Base-by-base conservation (phyloP, 441 rosid species). In the Gossypium gossypioides region DNA sequence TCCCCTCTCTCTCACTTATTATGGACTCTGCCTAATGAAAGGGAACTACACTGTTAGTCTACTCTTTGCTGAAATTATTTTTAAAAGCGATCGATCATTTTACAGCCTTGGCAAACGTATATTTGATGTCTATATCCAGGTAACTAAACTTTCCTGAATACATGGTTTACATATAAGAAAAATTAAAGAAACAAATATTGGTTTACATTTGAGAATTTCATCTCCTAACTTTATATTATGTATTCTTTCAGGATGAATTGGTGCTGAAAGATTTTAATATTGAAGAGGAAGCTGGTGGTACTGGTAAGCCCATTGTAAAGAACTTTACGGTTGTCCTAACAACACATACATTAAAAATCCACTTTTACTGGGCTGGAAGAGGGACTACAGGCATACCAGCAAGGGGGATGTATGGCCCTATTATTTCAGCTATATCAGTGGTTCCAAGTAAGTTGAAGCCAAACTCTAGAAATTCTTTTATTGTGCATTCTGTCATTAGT, bases 361-460 rank as follows among this genome's bases (percentile, higher is more conserved):
- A 81, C 32, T 75, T 92, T 15, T 81, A 89, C 75, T 90, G 97
- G 96, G 92, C 90, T 73, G 98, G 92, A 24, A 91, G 81, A 80
- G 96, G 98, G 51, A 93, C 98, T 54, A 93, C 96, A 2, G 97
- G 96, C 62, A 90, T 93, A 57, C 98, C 97, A 3, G 13, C 55
- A 0, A 83, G 97, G 84, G 98, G 97, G 78, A 74, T 67, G 73
- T 93, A 93, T 63, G 98, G 98, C 22, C 96, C 97, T 79, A 83
- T 88, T 34, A 85, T 93, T 44, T 93, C 97, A 73, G 97, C 97
- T 51, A 93, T 93, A 76, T 86, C 95, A 37, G 90, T 93, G 29
- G 79, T 83, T 72, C 87, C 97, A 0, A 84, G 97, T 93, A 83
- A 86, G 98, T 81, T 22, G 72, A 40, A 46, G 55, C 48, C 22